Evolutionary conservation across 2,329 filamentous ascomycete species (phyloP).

Genomic region (Diplodia intermedia): DNA sequence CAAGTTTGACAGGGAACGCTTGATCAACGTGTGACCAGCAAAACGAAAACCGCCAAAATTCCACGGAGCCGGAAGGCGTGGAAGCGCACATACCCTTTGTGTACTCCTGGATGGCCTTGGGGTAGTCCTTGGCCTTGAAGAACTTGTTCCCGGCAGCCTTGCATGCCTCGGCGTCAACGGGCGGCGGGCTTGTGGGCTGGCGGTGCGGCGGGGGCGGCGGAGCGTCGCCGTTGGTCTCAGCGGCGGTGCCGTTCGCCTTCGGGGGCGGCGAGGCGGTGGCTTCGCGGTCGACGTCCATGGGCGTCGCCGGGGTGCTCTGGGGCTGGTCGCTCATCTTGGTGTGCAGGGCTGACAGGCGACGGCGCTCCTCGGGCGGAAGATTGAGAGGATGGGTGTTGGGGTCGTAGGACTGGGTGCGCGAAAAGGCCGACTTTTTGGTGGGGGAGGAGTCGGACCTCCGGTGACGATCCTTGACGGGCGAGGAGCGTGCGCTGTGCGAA

Average conservation of each 20-base stretch:
- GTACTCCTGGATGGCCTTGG: constrained; percentile 88
- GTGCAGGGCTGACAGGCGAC: constrained; percentile 73
- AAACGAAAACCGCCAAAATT: constrained; percentile 21
- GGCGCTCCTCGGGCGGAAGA: constrained; percentile 85
- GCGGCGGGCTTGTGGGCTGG: constrained; percentile 57
- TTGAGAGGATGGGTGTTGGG: constrained; percentile 86
- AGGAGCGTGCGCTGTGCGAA: constrained; percentile 24
- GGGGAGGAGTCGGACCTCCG: constrained; percentile 42
- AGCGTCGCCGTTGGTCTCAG: constrained; percentile 45
- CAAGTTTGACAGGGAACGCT: constrained; percentile 13
- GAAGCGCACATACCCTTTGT: constrained; percentile 75
- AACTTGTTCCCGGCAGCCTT: constrained; percentile 95
- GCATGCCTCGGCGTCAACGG: constrained; percentile 85
- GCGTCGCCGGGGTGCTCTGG: constrained; percentile 52
- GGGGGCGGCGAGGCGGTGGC: constrained; percentile 62
- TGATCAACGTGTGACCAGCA: constrained; percentile 7
- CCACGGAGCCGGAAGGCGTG: not conserved
- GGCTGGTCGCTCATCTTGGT: constrained; percentile 60
- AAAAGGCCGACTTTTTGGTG: constrained; percentile 38
- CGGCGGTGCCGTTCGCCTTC: constrained; percentile 54
- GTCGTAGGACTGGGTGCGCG: constrained; percentile 57
- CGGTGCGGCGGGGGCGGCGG: constrained; percentile 77
- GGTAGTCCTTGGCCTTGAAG: constrained; percentile 93
- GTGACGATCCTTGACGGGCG: constrained; percentile 42
- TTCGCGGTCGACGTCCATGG: constrained; percentile 81